These are phyloP conservation scores for Thinopyrum obtusiflorum DNA, from an alignment of 202 grass and related monocot genomes.

Conservation along the genomic window DNA sequence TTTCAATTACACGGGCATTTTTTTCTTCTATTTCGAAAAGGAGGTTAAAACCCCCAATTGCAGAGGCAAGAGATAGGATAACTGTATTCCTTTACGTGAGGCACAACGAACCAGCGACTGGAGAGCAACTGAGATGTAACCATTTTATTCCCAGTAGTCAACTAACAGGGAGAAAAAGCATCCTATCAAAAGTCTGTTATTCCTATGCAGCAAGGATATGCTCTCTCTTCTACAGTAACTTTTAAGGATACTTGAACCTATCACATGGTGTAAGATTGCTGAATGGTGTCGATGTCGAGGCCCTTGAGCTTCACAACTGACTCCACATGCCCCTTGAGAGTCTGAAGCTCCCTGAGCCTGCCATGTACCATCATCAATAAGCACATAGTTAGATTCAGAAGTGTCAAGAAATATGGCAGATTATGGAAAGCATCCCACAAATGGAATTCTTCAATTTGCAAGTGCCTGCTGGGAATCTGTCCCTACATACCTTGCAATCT, in stretches of 20 bases:
- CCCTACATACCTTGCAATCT: conserved; percentile 45
- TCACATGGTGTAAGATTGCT: conserved; percentile 72
- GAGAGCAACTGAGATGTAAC: no score
- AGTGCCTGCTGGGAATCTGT: no score
- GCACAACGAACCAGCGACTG: no score
- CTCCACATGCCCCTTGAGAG: conserved; percentile 83
- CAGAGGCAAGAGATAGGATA: no score
- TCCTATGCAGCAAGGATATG: neutral
- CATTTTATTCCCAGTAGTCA: no score
- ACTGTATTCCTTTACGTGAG: no score
- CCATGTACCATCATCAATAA: neutral
- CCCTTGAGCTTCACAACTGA: conserved; percentile 81
- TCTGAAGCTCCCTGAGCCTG: conserved; percentile 86
- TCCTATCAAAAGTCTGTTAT: neutral
- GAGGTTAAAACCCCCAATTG: no score
- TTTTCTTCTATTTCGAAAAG: no score
- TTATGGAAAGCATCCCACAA: neutral
- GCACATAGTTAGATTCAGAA: neutral
- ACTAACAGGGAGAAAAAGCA: neutral
- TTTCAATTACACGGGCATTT: no score
- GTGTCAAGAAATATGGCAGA: neutral
- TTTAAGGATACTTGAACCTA: neutral
- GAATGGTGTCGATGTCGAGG: conserved; percentile 69
- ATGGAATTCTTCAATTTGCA: neutral
- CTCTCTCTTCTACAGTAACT: neutral